Conservation (phyloP, 768 basidiomycete species). For the Suillus alpinus region DNA sequence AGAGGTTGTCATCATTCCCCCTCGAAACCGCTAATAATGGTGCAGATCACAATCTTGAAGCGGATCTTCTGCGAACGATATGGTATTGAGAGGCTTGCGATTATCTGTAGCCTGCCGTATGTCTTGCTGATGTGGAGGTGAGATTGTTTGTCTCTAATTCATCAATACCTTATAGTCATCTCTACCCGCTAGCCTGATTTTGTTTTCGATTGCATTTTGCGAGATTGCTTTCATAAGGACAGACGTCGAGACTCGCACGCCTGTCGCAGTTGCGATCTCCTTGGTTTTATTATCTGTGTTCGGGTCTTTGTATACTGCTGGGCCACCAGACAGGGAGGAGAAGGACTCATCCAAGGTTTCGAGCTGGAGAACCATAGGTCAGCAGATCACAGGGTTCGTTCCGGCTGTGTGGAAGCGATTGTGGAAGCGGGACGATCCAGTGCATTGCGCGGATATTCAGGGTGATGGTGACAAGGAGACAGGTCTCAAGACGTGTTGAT, state of each 20-base stretch:
- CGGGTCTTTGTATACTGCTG: conserved; percentile 28
- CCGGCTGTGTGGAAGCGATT: background rate
- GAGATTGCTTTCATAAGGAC: conserved; percentile 29
- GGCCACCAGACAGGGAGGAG: conserved; percentile 18
- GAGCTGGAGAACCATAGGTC: background rate
- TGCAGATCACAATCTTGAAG: conserved; percentile 23
- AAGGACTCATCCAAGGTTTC: background rate
- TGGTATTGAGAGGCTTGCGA: conserved; percentile 36
- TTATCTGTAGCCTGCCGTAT: conserved; percentile 40
- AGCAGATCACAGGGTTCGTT: background rate
- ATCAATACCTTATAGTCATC: background rate
- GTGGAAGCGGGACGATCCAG: background rate
- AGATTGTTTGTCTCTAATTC: conserved; percentile 1
- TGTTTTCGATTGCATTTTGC: conserved; percentile 32
- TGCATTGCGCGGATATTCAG: background rate
- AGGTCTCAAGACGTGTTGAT: background rate
- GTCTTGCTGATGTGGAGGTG: conserved; percentile 41
- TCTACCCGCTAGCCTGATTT: conserved; percentile 26
- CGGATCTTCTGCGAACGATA: conserved; percentile 23
- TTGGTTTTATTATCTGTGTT: conserved; percentile 21
- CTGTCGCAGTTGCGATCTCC: conserved; percentile 23
- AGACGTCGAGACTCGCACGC: conserved; percentile 21
- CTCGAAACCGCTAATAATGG: conserved; percentile 2
- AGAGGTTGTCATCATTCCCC: background rate
- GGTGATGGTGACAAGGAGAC: background rate